Percentiles rank a stretch among this genome's conserved stretches.
These are phyloP conservation scores for Globisporangium cederbergense DNA, from an alignment of 352 stramenopile species.

Conservation along the genomic window DNA sequence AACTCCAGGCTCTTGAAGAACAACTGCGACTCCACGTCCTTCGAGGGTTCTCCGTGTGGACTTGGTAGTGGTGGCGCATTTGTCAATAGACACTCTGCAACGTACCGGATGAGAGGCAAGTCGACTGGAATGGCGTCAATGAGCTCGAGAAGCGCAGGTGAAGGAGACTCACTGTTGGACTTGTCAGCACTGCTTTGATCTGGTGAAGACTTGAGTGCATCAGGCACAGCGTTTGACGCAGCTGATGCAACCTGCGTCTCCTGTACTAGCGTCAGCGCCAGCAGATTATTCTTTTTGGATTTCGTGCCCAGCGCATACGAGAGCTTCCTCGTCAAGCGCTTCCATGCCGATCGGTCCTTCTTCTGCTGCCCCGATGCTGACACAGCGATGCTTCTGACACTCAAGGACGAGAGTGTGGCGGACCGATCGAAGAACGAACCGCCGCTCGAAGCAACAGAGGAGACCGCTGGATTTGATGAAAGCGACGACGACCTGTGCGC, in stretches of 20 bases:
- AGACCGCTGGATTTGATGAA: neutral
- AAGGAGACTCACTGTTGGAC: neutral
- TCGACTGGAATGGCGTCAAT: conserved; percentile 13
- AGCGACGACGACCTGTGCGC: neutral
- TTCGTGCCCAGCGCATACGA: conserved; percentile 6
- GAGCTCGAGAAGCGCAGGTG: neutral
- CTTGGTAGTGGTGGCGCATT: neutral
- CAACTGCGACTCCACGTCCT: conserved; percentile 22
- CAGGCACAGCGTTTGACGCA: neutral
- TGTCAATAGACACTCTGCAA: conserved; percentile 17
- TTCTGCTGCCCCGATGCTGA: neutral
- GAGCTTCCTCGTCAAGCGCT: conserved; percentile 15
- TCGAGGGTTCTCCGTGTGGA: neutral
- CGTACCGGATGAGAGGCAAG: conserved; percentile 19
- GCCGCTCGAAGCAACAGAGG: neutral
- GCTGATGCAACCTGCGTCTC: neutral
- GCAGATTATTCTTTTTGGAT: conserved; percentile 3
- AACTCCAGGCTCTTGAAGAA: conserved; percentile 24
- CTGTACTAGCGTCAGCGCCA: neutral
- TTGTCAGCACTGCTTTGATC: neutral
- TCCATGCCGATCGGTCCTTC: conserved; percentile 9
- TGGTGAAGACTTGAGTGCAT: neutral
- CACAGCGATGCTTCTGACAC: neutral
- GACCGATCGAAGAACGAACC: neutral
- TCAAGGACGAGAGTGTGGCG: conserved; percentile 2